Base-by-base conservation (phyloP, 129 eudicot species). In the Rutidosis leptorrhynchoides region DNA sequence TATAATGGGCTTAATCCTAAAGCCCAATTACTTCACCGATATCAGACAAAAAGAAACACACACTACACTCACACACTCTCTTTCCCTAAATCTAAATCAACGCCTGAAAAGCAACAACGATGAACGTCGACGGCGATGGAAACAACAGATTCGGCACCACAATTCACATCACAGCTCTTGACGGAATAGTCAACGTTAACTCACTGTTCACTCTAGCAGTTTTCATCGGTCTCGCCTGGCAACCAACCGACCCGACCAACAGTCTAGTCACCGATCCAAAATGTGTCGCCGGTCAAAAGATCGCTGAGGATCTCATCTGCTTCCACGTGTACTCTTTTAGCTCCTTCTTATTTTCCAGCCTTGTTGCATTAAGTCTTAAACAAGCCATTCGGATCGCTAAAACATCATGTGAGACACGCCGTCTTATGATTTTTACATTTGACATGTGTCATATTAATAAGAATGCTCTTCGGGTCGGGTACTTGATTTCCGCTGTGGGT, bases 271-370 rank as follows among this genome's bases (percentile, higher is more conserved):
- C 12, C 12, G 76, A 79, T 60, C 76, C 90, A 4, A 14, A 64
- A 0, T 85, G 95, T 65, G 21, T 43, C 3, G 69, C 95, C 42
- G 72, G 81, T 8, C 70, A 76, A 25, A 66, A 74, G 10, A 64
- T 90, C 33, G 68, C 80, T 12, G 64, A 21, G 20, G 78, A 80
- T 84, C 79, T 92, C 59, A 80, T 92, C 26, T 58, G 90, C 75
- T 92, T 81, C 80, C 98, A 92, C 58, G 98, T 92, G 19, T 93
- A 85, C 95, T 88, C 95, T 35, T 93, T 88, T 89, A 77, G 89
- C 73, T 88, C 82, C 62, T 93, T 93, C 48, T 82, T 93, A 21
- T 93, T 88, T 81, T 93, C 98, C 28, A 85, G 96, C 75, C 92
- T 93, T 23, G 75, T 93, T 2, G 98, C 98, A 3, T 35, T 88